These are phyloP conservation scores for Cryptococcus depauperatus DNA, from an alignment of 1,284 basidiomycete genomes.

Conservation along the genomic window DNA sequence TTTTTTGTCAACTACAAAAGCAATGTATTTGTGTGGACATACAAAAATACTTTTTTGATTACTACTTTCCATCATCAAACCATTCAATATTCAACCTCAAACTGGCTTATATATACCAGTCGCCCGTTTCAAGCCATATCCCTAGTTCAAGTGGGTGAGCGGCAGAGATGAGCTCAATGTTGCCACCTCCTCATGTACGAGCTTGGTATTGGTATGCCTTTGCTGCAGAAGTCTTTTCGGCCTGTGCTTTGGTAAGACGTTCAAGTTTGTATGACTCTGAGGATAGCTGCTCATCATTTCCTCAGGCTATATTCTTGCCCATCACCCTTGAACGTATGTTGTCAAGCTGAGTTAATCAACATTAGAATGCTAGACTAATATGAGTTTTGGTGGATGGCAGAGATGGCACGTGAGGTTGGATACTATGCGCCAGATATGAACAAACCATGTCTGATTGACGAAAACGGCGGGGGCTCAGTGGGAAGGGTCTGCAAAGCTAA, in stretches of 20 bases:
- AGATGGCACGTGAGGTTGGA: slow-evolving; percentile 40
- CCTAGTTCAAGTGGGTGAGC: too few species aligned
- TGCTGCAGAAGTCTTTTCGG: slow-evolving; percentile 42
- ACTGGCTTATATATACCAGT: too few species aligned
- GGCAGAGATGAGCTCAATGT: background rate
- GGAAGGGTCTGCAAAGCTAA: slow-evolving; percentile 31
- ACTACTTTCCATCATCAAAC: too few species aligned
- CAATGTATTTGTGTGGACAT: too few species aligned
- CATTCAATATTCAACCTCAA: too few species aligned
- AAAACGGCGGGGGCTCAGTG: slow-evolving; percentile 1
- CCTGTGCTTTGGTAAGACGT: slow-evolving; percentile 30
- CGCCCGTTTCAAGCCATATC: too few species aligned
- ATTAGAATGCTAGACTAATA: too few species aligned
- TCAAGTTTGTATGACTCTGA: background rate
- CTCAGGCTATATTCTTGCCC: slow-evolving; percentile 41
- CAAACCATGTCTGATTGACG: slow-evolving; percentile 21
- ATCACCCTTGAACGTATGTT: slow-evolving; percentile 42
- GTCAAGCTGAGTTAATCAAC: too few species aligned
- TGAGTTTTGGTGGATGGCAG: slow-evolving; percentile 15
- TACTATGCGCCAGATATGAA: slow-evolving; percentile 29
- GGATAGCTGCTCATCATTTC: background rate
- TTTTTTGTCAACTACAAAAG: too few species aligned
- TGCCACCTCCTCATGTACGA: slow-evolving; percentile 21
- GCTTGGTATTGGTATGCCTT: slow-evolving; percentile 44
- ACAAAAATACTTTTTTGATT: too few species aligned